Conservation (phyloP, 768 basidiomycete genomes). For the Trametes cubensis region DNA sequence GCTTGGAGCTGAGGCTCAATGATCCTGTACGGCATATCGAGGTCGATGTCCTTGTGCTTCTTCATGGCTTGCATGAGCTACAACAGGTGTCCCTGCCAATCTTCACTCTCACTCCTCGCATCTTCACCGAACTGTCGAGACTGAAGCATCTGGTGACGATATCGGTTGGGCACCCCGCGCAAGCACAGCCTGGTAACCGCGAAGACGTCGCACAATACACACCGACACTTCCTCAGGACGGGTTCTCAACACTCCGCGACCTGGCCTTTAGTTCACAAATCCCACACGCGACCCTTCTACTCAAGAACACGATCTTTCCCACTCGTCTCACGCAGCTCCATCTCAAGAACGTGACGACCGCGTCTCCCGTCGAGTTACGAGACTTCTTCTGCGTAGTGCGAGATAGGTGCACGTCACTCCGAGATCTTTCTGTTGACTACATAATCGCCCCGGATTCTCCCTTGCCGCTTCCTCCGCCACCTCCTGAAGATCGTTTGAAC, state of each 20-base stretch:
- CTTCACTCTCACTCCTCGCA: slow-evolving; percentile 49
- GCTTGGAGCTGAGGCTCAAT: slow-evolving; percentile 48
- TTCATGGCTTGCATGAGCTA: slow-evolving; percentile 45
- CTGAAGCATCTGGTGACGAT: slow-evolving; percentile 46
- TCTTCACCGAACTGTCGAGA: slow-evolving; percentile 50
- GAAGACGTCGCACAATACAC: slow-evolving; percentile 47
- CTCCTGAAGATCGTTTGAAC: slow-evolving; percentile 34
- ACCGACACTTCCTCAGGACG: slow-evolving; percentile 47
- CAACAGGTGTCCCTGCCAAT: slow-evolving; percentile 52
- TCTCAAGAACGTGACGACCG: slow-evolving; percentile 50
- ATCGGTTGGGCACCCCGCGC: slow-evolving; percentile 49
- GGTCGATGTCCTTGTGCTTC: slow-evolving; percentile 40
- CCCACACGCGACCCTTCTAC: slow-evolving; percentile 40
- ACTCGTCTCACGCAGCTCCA: slow-evolving; percentile 50
- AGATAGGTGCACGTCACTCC: slow-evolving; percentile 49
- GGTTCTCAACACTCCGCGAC: slow-evolving; percentile 54
- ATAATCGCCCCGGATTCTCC: slow-evolving; percentile 28
- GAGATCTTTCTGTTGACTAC: slow-evolving; percentile 44
- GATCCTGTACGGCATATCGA: slow-evolving; percentile 46
- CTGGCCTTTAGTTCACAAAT: slow-evolving; percentile 50
- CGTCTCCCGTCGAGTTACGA: slow-evolving; percentile 46
- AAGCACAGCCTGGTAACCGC: slow-evolving; percentile 50
- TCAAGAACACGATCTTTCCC: slow-evolving; percentile 38
- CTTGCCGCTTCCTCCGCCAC: slow-evolving; percentile 19
- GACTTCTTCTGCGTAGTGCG: slow-evolving; percentile 47